phyloP scores from a whole-genome alignment of 192 early-diverging fungal species.

The Coemansia sp. region DNA sequence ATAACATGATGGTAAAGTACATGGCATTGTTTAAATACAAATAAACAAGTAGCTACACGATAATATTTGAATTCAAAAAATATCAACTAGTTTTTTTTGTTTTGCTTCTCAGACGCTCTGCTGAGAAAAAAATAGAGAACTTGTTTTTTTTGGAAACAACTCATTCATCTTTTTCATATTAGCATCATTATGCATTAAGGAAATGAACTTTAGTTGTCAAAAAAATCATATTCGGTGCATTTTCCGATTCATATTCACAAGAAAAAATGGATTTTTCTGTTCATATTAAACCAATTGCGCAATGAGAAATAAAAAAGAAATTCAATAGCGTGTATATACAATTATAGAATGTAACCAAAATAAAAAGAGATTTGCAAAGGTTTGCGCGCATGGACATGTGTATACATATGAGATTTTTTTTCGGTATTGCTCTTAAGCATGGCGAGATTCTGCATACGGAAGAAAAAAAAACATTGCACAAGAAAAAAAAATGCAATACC shows the following conservation, averaged over 20 bases:
- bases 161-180: too few relatives aligned
- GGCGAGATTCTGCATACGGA: too few relatives aligned
- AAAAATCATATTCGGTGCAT: too few relatives aligned
- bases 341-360: conserved; percentile 5
- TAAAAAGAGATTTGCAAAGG: background rate
- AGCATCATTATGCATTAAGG: too few relatives aligned
- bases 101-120: too few relatives aligned
- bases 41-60: background rate
- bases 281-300: background rate
- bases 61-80: background rate
- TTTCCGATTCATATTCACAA: too few relatives aligned
- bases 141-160: too few relatives aligned
- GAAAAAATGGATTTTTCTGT: background rate
- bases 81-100: too few relatives aligned
- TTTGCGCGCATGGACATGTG: background rate
- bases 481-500: conserved; percentile 5
- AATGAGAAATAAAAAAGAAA: background rate
- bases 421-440: too few relatives aligned
- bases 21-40: background rate
- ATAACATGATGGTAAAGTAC: background rate
- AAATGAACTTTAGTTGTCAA: too few relatives aligned
- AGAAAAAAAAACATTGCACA: background rate
- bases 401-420: background rate
- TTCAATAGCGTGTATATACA: conserved; percentile 1
- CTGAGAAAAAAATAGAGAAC: background rate